Base-by-base conservation (phyloP, 2,329 filamentous ascomycete species). In the Aureobasidium sp. region DNA sequence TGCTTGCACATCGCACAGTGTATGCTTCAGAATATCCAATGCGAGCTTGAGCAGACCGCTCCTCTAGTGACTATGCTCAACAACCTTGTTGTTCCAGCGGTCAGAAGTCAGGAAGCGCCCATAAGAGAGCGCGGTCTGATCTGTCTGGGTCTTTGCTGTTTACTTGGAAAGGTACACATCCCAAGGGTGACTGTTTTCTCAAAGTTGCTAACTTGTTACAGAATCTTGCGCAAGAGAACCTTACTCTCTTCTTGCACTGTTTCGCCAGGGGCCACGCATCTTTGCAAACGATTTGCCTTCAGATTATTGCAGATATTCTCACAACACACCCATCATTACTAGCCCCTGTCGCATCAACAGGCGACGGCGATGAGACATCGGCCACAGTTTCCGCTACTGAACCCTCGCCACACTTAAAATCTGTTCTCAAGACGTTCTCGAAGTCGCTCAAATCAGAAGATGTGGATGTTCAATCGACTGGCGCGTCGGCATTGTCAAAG, bases 1-100 rank as follows among this genome's bases (percentile, higher is more conserved):
- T 97, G 94, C 74, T 82, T 99, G 65, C 90, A 97, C 72, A 97
- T 99, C 67, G 92, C 95, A 29, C 91, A 97, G 74, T 97, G 92
- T 79, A 96, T 97, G 89, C 82, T 99, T 57, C 87, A 95, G 71
- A 96, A 97, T 71, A 90, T 99, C 10, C 83, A 89, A 59, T 90
- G 91, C 64, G 89, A 89, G 70, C 80, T 97, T 41, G 92, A 97
- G 75, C 84, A 92, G 67, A 96, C 96, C 72, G 87, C 89, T 63
- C 88, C 96, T 71, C 78, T 97, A n/a, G 90, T 96, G 4, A 90
- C 90, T n/a, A 97, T 97, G 89, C 81, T 99, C 55, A 97, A 99
- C 79, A 97, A 94, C 67, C 83, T 99, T 9, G 90, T 99, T 47
- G 92, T 99, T 2, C 94, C 94, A 7, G 94, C 94, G 32, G 93